phyloP scores from a whole-genome alignment of 495 filamentous ascomycete genomes.

The Xanthoparmelia taractica region DNA sequence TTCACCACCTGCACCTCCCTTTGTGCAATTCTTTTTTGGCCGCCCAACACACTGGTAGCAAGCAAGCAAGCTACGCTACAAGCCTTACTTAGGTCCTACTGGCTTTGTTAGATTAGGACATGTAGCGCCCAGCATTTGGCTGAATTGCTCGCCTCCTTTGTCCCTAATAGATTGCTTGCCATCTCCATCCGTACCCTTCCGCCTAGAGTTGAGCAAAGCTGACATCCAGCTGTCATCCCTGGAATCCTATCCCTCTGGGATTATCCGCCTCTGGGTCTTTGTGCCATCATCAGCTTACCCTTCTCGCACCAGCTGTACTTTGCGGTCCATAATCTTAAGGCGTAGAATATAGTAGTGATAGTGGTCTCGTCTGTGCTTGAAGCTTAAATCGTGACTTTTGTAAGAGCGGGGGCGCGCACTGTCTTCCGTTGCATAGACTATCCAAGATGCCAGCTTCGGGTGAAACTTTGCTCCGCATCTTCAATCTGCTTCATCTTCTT shows the following conservation, averaged over 20 bases:
- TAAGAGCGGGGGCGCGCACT: background rate
- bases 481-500: conserved; percentile 44
- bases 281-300: background rate
- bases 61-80: conserved; percentile 1
- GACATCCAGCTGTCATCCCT: background rate
- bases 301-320: background rate
- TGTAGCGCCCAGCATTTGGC: background rate
- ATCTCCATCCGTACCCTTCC: background rate
- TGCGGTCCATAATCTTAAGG: background rate
- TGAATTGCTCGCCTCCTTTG: background rate
- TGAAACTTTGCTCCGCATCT: background rate
- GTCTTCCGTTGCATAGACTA: background rate
- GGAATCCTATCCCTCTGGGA: background rate
- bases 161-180: background rate
- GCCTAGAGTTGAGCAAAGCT: background rate
- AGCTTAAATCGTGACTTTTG: background rate
- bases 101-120: background rate
- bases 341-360: background rate
- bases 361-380: background rate
- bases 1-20: background rate
- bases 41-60: background rate
- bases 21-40: background rate
- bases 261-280: background rate
- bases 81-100: background rate
- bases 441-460: background rate